Evolutionary conservation across 176 grass and related monocot species (phyloP), one percentile per base, ranked within the genome.

Genomic region (Chloris gayana): DNA sequence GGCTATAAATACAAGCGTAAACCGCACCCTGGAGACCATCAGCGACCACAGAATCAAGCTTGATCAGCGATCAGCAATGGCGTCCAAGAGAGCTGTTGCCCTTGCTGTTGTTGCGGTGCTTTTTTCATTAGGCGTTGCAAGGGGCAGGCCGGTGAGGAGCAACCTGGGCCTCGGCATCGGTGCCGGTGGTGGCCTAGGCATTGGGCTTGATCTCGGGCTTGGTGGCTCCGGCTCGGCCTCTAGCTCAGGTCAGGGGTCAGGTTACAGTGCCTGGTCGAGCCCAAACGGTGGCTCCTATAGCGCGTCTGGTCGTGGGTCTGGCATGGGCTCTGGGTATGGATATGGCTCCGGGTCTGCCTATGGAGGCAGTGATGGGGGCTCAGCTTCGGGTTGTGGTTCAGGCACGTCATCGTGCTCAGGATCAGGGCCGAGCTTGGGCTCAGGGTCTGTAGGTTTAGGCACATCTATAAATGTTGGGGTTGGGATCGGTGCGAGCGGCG

Each of bases 171-270:
- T 91, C 53, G 88, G 80, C 49, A 39, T 90, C 14, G 53, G 75
- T 68, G 74, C 83, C 34, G 49, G 70, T 44, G 86, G 41, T 3
- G 86, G 83, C 27, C 31, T 72, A 0, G 83, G 82, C 35, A 64
- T 91, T 14, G 91, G 91, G 11, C 77, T 85, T 61, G 91, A 68
- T 14, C 58, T 87, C 68, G 91, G 84, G 21, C 8, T 88, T 4
- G 83, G 78, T 42, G 80, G 69, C 0, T 49, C 80, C 0, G 75
- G 80, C 0, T 81, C 88, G 1, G 69, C 74, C 7, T 71, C 72
- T 35, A 49, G 79, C 7, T 78, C 74, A 9, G 79, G 82, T 0
- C 68, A 91, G 73, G 89, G 80, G 29, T 88, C 80, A 15, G 74
- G 69, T 39, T 91, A 80, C 7, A 7, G 80, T 24, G 62, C 75